phyloP scores from a whole-genome alignment of 73 alveolate species.

The Tetrahymena thermophila region DNA sequence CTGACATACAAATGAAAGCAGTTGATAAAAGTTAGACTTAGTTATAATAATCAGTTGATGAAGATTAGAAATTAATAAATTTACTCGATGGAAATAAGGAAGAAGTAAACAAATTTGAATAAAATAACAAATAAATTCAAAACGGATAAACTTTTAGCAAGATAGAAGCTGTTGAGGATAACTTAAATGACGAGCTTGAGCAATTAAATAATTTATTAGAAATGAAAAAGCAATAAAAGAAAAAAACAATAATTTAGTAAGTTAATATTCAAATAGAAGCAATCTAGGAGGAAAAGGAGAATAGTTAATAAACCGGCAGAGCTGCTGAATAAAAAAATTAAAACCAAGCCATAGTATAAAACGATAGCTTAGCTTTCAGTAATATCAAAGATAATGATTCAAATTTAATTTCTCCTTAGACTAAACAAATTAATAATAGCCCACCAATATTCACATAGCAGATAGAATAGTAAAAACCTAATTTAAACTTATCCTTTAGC shows the following conservation, averaged over 20 bases:
- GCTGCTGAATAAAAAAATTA: background rate
- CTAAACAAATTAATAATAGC: background rate
- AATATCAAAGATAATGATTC: background rate
- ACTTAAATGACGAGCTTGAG: background rate
- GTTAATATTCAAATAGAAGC: background rate
- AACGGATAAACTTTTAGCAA: background rate
- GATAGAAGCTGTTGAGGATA: background rate
- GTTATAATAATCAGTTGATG: background rate
- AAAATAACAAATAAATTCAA: background rate
- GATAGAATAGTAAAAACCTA: background rate
- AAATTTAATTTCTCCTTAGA: background rate
- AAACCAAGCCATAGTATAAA: background rate
- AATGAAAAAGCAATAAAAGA: background rate
- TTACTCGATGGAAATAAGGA: background rate
- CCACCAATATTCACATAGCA: background rate
- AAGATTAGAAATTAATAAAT: background rate
- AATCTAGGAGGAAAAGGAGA: background rate
- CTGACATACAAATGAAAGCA: background rate
- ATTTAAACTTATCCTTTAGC: background rate
- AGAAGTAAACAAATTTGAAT: background rate
- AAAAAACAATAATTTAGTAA: background rate
- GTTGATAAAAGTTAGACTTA: background rate
- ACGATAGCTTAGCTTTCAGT: background rate
- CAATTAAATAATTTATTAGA: background rate
- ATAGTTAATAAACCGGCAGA: background rate